Evolutionary conservation across 116 monocot genomes (phyloP).

Genomic region (Iris pallida): DNA sequence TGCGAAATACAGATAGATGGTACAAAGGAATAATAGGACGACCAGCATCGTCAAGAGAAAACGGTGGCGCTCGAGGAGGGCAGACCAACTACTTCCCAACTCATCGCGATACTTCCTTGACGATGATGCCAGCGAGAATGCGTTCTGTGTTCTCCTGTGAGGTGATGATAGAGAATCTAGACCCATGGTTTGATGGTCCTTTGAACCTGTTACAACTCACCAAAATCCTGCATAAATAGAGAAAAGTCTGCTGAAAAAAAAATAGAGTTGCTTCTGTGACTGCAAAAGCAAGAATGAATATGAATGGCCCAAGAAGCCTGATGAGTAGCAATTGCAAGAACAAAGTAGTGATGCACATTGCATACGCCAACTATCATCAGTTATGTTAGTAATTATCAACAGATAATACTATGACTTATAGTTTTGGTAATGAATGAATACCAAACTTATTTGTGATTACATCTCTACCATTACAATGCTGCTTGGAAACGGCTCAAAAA

Average conservation of each 20-base stretch:
- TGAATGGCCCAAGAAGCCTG: too few relatives aligned
- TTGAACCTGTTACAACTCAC: background rate
- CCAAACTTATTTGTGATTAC: too few relatives aligned
- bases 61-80: slow-evolving; percentile 63
- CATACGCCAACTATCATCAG: too few relatives aligned
- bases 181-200: slow-evolving; percentile 34
- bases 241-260: background rate
- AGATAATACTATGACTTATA: too few relatives aligned
- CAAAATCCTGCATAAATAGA: background rate
- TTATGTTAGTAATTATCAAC: too few relatives aligned
- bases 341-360: too few relatives aligned
- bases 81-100: slow-evolving; percentile 42
- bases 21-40: slow-evolving; percentile 63
- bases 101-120: slow-evolving; percentile 36
- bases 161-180: slow-evolving; percentile 68
- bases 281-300: too few relatives aligned
- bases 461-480: too few relatives aligned
- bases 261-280: too few relatives aligned
- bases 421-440: too few relatives aligned
- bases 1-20: slow-evolving; percentile 83
- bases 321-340: too few relatives aligned
- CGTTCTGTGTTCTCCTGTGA: slow-evolving; percentile 52
- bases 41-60: slow-evolving; percentile 73
- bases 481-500: too few relatives aligned
- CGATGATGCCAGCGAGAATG: slow-evolving; percentile 25